Evolutionary conservation across 176 grass and related monocot genomes (phyloP).

Genomic region (Melocanna baccifera): DNA sequence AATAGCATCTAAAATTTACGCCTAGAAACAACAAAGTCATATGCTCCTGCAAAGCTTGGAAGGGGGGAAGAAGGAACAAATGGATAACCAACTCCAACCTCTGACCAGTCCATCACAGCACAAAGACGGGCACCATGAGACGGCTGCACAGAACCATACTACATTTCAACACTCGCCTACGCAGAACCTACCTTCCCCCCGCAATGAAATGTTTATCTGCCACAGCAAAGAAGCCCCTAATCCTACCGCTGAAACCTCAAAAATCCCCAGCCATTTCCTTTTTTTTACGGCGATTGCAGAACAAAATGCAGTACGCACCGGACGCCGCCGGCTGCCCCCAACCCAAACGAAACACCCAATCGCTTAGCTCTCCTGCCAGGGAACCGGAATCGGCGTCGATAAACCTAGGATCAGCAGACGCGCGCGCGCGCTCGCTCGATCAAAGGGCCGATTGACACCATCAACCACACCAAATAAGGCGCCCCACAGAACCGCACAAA

Average conservation of each 20-base stretch:
- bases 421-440: neutral
- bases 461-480: neutral
- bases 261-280: neutral
- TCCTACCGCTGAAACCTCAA: slow-evolving; percentile 14
- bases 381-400: neutral
- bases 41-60: neutral
- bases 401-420: neutral
- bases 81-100: neutral
- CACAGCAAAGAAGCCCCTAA: neutral
- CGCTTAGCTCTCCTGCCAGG: neutral
- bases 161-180: neutral
- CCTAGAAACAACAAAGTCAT: neutral
- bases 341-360: neutral
- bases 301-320: neutral
- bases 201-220: neutral
- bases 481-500: neutral
- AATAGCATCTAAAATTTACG: neutral
- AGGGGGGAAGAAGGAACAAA: neutral
- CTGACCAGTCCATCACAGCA: neutral
- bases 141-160: neutral
- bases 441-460: neutral
- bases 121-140: neutral
- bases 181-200: neutral
- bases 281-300: neutral
- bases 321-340: neutral